Percentiles rank a stretch among this genome's conserved stretches.
phyloP scores from a whole-genome alignment of 2,329 filamentous ascomycete genomes.

The Penicillium sp. region DNA sequence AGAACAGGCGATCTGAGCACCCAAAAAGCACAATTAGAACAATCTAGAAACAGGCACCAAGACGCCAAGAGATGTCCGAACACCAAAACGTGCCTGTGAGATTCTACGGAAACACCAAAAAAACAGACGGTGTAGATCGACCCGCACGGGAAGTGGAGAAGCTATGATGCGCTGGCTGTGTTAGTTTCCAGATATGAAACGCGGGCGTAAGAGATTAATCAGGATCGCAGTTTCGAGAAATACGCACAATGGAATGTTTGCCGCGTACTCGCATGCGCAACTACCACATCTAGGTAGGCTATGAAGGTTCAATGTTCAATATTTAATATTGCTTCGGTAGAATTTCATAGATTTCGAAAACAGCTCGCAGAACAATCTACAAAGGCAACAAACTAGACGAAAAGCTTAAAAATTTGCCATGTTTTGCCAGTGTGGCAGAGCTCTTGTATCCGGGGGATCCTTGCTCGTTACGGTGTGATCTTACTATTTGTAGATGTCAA shows the following conservation, averaged over 20 bases:
- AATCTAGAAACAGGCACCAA: background rate
- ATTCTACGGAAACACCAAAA: background rate
- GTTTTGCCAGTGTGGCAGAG: background rate
- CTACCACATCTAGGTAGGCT: background rate
- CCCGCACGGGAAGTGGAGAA: background rate
- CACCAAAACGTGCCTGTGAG: background rate
- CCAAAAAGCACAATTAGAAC: background rate
- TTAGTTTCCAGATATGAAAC: conserved; percentile 4
- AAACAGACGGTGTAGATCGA: conserved; percentile 1
- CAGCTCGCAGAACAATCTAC: background rate
- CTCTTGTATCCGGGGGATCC: background rate
- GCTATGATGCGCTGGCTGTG: conserved; percentile 2
- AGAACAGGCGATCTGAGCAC: background rate
- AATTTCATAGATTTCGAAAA: background rate
- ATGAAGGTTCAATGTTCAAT: background rate
- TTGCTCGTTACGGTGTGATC: background rate
- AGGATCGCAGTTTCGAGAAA: background rate
- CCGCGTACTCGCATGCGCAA: background rate
- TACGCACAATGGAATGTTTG: background rate
- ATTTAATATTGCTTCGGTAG: background rate
- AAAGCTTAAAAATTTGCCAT: background rate
- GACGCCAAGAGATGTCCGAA: background rate
- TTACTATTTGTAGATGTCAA: conserved; percentile 30
- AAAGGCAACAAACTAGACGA: background rate
- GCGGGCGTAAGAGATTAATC: conserved; percentile 3